Conservation (phyloP, 1,139 yeast genomes). For the Geotrichum klebahnii region DNA sequence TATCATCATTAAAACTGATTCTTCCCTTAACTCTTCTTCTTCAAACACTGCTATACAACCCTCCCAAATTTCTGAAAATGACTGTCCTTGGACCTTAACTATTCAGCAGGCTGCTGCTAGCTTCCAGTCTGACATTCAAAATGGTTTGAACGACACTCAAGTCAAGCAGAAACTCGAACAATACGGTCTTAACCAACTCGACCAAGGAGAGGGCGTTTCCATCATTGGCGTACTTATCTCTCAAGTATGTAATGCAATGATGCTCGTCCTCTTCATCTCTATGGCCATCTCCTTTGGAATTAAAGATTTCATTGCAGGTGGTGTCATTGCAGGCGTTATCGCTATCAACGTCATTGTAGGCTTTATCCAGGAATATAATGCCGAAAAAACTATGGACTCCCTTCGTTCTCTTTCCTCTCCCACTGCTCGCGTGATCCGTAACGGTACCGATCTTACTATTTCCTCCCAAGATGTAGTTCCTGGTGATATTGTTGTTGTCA, state of each 20-base stretch:
- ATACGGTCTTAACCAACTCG: conserved; percentile 60
- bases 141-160: conserved; percentile 48
- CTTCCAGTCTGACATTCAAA: conserved; percentile 43
- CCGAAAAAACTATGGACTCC: conserved; percentile 79
- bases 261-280: conserved; percentile 65
- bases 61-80: too few relatives aligned
- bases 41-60: too few relatives aligned
- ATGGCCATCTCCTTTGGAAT: conserved; percentile 74
- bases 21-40: too few relatives aligned
- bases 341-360: conserved; percentile 65
- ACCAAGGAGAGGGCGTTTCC: conserved; percentile 59
- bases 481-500: conserved; percentile 64
- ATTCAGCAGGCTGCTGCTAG: conserved; percentile 21
- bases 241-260: conserved; percentile 78
- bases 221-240: conserved; percentile 56
- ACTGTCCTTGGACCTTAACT: conserved; percentile 32
- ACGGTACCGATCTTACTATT: conserved; percentile 56
- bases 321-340: conserved; percentile 72
- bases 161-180: conserved; percentile 39
- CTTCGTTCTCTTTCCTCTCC: conserved; percentile 67
- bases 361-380: conserved; percentile 64
- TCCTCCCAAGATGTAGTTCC: conserved; percentile 71
- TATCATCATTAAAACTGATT: too few relatives aligned
- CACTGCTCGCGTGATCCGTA: conserved; percentile 63
- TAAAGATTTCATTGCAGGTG: conserved; percentile 77